phyloP scores from a whole-genome alignment of 768 basidiomycete species.

The Suillus subaureus region DNA sequence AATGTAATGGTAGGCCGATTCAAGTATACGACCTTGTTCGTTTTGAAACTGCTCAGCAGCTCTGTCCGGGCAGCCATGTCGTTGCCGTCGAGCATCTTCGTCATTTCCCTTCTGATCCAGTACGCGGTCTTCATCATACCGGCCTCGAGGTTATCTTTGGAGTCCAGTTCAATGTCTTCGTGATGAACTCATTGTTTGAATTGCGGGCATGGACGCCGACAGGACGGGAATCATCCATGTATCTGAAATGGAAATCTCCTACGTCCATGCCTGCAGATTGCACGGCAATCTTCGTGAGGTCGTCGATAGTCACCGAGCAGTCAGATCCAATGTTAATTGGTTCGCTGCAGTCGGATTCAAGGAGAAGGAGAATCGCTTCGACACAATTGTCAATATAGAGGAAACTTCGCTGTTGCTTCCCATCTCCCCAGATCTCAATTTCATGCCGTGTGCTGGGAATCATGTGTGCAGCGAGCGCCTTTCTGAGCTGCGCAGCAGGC shows the following conservation, averaged over 20 bases:
- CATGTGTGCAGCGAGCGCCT: conserved; percentile 41
- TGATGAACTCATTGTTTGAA: conserved; percentile 48
- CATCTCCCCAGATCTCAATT: conserved; percentile 63
- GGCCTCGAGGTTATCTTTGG: conserved; percentile 43
- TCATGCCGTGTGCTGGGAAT: conserved; percentile 9
- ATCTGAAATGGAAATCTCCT: conserved; percentile 30
- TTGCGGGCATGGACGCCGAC: conserved; percentile 54
- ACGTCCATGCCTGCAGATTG: conserved; percentile 31
- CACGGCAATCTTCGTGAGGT: conserved; percentile 46
- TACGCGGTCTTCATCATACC: conserved; percentile 48
- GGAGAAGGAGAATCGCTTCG: conserved; percentile 47
- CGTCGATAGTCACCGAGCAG: conserved; percentile 40
- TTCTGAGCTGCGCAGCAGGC: conserved; percentile 58
- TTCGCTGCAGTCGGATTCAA: conserved; percentile 36
- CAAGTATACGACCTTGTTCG: conserved; percentile 45
- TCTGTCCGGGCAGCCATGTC: conserved; percentile 13
- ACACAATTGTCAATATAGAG: conserved; percentile 58
- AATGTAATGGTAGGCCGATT: conserved; percentile 39
- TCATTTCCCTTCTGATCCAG: conserved; percentile 51
- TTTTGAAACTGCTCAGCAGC: conserved; percentile 26
- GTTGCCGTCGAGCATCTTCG: conserved; percentile 16
- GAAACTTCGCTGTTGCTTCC: conserved; percentile 55
- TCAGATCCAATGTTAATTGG: conserved; percentile 59
- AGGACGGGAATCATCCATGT: conserved; percentile 31
- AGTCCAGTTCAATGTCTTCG: conserved; percentile 41